Percentiles rank a stretch among this genome's conserved stretches.
These are phyloP conservation scores for Colletotrichum cereale DNA, from an alignment of 2,329 filamentous ascomycete species.

Conservation along the genomic window DNA sequence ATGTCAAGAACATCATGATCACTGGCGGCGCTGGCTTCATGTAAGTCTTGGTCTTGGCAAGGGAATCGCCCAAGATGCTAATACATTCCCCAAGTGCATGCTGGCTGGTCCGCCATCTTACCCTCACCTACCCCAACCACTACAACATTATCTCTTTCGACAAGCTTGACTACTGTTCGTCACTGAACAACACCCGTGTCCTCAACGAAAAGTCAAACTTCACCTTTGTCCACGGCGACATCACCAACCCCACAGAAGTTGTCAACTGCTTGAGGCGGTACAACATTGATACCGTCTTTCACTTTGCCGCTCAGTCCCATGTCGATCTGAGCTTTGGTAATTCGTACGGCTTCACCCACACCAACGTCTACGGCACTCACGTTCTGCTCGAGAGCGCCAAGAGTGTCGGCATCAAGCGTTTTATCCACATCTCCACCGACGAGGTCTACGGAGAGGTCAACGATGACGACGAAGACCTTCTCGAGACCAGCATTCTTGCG, in stretches of 20 bases:
- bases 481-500: conserved; percentile 79
- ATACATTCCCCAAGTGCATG: conserved; percentile 70
- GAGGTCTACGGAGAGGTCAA: conserved; percentile 88
- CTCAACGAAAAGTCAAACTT: conserved; percentile 79
- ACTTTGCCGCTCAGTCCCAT: conserved; percentile 89
- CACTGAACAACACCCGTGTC: conserved; percentile 81
- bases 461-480: conserved; percentile 76
- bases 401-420: conserved; percentile 76
- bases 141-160: conserved; percentile 89
- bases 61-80: conserved; percentile 23
- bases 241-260: conserved; percentile 78
- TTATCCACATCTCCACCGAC: conserved; percentile 87
- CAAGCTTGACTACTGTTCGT: conserved; percentile 86
- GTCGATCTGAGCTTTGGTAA: conserved; percentile 87
- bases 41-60: conserved; percentile 60
- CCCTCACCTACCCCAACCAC: conserved; percentile 76
- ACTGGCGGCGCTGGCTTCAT: conserved; percentile 90
- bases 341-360: conserved; percentile 84
- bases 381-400: conserved; percentile 83
- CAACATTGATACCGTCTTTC: conserved; percentile 83
- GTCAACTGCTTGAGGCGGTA: conserved; percentile 77
- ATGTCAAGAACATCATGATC: conserved; percentile 85
- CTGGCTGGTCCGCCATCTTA: conserved; percentile 85
- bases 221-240: conserved; percentile 82
- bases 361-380: conserved; percentile 88